These are phyloP conservation scores for Penicillium frequentans DNA, from an alignment of 2,329 filamentous ascomycete species.

Conservation along the genomic window DNA sequence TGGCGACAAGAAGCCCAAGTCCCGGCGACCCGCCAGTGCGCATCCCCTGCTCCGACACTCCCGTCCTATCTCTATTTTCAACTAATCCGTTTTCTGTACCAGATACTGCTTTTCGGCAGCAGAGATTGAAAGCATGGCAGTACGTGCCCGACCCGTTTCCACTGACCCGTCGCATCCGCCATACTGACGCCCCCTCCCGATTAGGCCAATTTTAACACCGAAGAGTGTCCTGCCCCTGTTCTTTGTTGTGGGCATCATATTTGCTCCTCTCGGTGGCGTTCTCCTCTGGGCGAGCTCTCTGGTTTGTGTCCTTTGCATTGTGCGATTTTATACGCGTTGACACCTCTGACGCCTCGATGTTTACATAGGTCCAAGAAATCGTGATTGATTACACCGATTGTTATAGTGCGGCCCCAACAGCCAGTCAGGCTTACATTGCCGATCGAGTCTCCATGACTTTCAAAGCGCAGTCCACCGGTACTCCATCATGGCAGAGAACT, in stretches of 20 bases:
- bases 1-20: slow-evolving; percentile 79
- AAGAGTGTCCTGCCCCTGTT: slow-evolving; percentile 92
- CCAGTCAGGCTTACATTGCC: slow-evolving; percentile 30
- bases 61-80: neutral
- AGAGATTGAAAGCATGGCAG: slow-evolving; percentile 98
- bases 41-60: slow-evolving; percentile 4
- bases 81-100: slow-evolving; percentile 17
- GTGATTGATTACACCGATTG: slow-evolving; percentile 89
- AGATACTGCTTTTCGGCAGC: slow-evolving; percentile 97
- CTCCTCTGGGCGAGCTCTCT: slow-evolving; percentile 81
- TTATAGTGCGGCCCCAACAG: slow-evolving; percentile 53
- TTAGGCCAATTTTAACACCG: slow-evolving; percentile 86
- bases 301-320: slow-evolving; percentile 49
- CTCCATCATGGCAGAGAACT: slow-evolving; percentile 33
- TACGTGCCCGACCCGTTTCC: slow-evolving; percentile 48
- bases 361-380: slow-evolving; percentile 77
- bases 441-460: slow-evolving; percentile 68
- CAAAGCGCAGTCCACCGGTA: slow-evolving; percentile 51
- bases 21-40: slow-evolving; percentile 84
- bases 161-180: too few relatives aligned
- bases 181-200: slow-evolving; percentile 16
- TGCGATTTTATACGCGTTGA: neutral
- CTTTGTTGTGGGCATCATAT: slow-evolving; percentile 86
- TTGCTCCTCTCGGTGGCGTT: slow-evolving; percentile 86
- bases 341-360: neutral